These are phyloP conservation scores for Periconia digitata DNA, from an alignment of 2,329 filamentous ascomycete genomes.

Conservation along the genomic window DNA sequence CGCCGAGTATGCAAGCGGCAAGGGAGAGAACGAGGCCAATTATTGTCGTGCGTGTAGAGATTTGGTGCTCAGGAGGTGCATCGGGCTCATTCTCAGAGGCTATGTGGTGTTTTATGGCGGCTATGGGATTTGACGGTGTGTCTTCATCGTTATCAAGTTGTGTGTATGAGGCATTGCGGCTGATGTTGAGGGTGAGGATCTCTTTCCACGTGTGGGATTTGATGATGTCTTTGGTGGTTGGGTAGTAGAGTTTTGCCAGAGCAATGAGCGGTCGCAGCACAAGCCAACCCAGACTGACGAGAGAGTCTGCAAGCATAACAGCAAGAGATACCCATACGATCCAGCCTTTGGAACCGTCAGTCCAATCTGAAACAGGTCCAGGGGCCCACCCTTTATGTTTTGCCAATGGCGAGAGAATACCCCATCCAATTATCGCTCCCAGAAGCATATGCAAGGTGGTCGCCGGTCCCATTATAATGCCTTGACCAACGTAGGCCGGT, in stretches of 20 bases:
- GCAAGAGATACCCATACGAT: conserved; percentile 96
- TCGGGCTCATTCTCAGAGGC: conserved; percentile 60
- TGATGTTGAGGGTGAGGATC: conserved; percentile 35
- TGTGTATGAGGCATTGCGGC: conserved; percentile 43
- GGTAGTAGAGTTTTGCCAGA: conserved; percentile 46
- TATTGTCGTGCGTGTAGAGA: conserved; percentile 69
- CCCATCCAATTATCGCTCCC: conserved; percentile 89
- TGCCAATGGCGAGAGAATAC: conserved; percentile 81
- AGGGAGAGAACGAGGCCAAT: conserved; percentile 78
- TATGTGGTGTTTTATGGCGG: conserved; percentile 35
- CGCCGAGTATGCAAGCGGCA: conserved; percentile 75
- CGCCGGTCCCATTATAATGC: conserved; percentile 96
- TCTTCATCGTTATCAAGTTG: conserved; percentile 28
- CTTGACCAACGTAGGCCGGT: conserved; percentile 95
- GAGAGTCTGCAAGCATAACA: conserved; percentile 93
- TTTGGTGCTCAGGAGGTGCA: conserved; percentile 79
- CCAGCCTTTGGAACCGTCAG: conserved; percentile 93
- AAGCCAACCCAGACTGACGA: conserved; percentile 84
- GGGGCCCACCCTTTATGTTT: conserved; percentile 88
- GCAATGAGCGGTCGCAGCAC: conserved; percentile 63
- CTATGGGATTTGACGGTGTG: conserved; percentile 21
- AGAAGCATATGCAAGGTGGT: conserved; percentile 96
- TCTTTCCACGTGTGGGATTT: conserved; percentile 40
- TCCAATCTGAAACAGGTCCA: conserved; percentile 84
- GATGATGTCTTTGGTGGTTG: conserved; percentile 28